These are phyloP conservation scores for Suhomyces kilbournensis DNA, from an alignment of 805 yeast species.

Conservation along the genomic window DNA sequence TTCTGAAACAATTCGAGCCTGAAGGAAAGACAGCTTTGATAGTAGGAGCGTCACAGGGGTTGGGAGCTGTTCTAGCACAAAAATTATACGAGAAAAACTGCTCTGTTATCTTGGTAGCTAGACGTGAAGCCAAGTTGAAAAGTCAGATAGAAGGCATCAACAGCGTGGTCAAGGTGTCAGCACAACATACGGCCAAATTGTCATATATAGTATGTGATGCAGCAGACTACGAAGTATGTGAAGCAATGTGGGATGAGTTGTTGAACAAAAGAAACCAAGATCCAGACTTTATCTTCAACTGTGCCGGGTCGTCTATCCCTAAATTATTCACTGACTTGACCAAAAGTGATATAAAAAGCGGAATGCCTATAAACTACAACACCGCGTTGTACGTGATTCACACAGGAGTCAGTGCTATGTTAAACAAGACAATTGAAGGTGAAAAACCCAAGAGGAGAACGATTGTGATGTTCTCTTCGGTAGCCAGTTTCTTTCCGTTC, in stretches of 20 bases:
- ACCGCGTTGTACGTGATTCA: slow-evolving; percentile 75
- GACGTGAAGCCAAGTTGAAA: slow-evolving; percentile 61
- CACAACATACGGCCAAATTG: slow-evolving; percentile 15
- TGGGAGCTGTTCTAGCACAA: slow-evolving; percentile 77
- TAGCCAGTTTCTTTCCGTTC: slow-evolving; percentile 78
- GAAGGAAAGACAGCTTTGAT: slow-evolving; percentile 60
- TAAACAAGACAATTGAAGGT: slow-evolving; percentile 1
- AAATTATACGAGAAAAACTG: slow-evolving; percentile 54
- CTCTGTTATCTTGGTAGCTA: slow-evolving; percentile 69
- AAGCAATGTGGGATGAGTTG: slow-evolving; percentile 39
- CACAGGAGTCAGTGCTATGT: slow-evolving; percentile 47
- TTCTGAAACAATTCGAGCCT: slow-evolving; percentile 25
- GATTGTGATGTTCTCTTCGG: slow-evolving; percentile 64
- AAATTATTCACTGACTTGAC: slow-evolving; percentile 71
- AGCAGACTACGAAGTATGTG: slow-evolving; percentile 51
- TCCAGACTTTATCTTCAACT: slow-evolving; percentile 77
- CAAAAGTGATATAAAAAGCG: slow-evolving; percentile 53
- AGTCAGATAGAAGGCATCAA: slow-evolving; percentile 46
- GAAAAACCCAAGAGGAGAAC: slow-evolving; percentile 45
- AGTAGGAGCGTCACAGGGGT: slow-evolving; percentile 95
- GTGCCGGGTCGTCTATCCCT: slow-evolving; percentile 87
- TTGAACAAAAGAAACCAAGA: slow-evolving; percentile 20
- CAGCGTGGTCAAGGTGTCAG: slow-evolving; percentile 11
- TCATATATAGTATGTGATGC: slow-evolving; percentile 62
- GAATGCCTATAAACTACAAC: slow-evolving; percentile 66